Evolutionary conservation across 495 filamentous ascomycete genomes (phyloP), one percentile per base, ranked within the genome.

Genomic region (Antarctomyces pellizariae): DNA sequence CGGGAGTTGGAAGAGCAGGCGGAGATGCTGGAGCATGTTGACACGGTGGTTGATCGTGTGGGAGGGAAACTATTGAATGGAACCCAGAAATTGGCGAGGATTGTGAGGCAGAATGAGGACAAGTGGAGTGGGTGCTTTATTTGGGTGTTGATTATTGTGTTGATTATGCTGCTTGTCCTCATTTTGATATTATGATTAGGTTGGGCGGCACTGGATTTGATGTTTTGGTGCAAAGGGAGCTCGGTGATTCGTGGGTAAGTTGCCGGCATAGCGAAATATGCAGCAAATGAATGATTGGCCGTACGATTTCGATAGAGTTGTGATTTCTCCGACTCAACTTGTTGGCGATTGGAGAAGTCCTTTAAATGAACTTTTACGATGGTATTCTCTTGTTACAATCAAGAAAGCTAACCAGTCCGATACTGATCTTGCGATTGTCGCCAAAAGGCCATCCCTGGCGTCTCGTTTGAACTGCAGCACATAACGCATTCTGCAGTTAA

Each of bases 41-140:
- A 93, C 53, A 61, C 54, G 3, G 43, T 91, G 33, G 75, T 74
- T 6, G 83, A 91, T 45, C 60, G 82, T 16, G 80, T 95, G 0
- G 79, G 79, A 6, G 76, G 76, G 7, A 72, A 86, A 46, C 45
- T 97, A 41, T 63, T 73, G 49, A 75, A 59, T 37, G 86, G 89
- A 3, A 67, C 93, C 54, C 71, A 78, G 48, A 80, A 71, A 48
- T 60, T 95, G 34, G 65, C 66, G 25, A 64, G 71, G 47, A 72
- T 97, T 33, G 71, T 95, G 38, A 64, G 74, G 49, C 67, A 72
- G 56, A 95, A 90, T 52, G 86, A 95, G 59, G 86, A 89, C 69
- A 53, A 56, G 48, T 51, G 70, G 58, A 93, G 80, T 33, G 77
- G 79, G 42, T 93, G 83, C 49, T 95, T 82, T 50, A 92, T 97